Base-by-base conservation (phyloP, 495 filamentous ascomycete species). In the Trichoderma asperelloides region DNA sequence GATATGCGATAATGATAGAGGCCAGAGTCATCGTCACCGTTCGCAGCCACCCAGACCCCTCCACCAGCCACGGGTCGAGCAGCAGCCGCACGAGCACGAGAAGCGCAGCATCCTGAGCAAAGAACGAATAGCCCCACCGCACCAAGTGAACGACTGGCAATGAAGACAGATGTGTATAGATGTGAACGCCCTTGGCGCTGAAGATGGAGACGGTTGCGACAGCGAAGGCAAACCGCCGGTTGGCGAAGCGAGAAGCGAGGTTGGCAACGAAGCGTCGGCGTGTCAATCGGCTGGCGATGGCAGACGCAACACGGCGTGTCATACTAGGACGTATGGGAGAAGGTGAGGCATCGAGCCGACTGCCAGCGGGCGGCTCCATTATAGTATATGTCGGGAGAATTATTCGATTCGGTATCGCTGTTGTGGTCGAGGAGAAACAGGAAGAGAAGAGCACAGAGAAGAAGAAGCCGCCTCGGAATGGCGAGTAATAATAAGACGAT, bases 171-270 rank as follows among this genome's bases (percentile, higher is more conserved):
- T 64, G 62, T 28, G 62, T 43, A 16, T 64, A 64, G 33, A 64
- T 64, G 62, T 64, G 62, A 15, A 64, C 62, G 62, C 33, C 40
- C 62, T 64, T 64, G 62, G 62, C 62, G 16, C 62, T 43, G 33
- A 64, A 43, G 18, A 64, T 23, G 11, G 62, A 39, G 30, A 64
- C 40, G 6, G 62, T 43, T 27, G 40, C 62, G 30, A 43, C 62
- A 33, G 62, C 62, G 27, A 64, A 64, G 33, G 62, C 62, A 27
- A 64, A 64, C 16, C 62, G 62, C 2, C 62, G 62, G 33, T 64
- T 64, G 9, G 62, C 62, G 40, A 64, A 21, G 33, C 62, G 62
- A 8, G 33, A 41, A 28, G n/a, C 62, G n/a, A 64, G 30, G 25
- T 64, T 43, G 62, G 62, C 9, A n/a, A 64, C 13, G 6, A 41